Conservation (phyloP, 352 stramenopile species). For the Thalassiosira hispida region DNA sequence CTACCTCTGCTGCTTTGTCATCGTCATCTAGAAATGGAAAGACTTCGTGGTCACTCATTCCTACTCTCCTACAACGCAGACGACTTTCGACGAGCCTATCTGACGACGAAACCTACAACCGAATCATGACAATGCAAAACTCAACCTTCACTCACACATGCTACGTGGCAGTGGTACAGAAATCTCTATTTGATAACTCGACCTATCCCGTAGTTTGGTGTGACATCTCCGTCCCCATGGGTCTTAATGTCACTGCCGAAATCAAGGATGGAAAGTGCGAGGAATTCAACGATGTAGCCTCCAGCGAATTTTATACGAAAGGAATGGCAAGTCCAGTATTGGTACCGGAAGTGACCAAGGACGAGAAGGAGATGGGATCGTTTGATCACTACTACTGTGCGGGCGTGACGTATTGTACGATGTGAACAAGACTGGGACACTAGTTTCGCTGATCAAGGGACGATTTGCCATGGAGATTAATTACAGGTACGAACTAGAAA, state of each 20-base stretch:
- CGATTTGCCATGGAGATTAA: neutral
- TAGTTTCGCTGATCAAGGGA: neutral
- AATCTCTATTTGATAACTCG: neutral
- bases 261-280: conserved; percentile 9
- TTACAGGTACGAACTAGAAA: conserved; percentile 11
- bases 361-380: conserved; percentile 3
- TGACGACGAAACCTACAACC: neutral
- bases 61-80: too few species aligned
- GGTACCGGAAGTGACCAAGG: conserved; percentile 1
- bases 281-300: neutral
- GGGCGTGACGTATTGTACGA: neutral
- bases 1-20: too few species aligned
- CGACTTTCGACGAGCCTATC: neutral
- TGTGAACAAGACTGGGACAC: neutral
- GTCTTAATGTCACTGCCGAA: conserved; percentile 7
- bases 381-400: conserved; percentile 21
- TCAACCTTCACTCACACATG: neutral
- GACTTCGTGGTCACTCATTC: too few species aligned
- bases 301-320: neutral
- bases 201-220: conserved; percentile 12
- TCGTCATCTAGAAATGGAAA: too few species aligned
- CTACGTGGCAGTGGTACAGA: neutral
- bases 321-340: conserved; percentile 1
- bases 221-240: neutral
- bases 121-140: neutral